These are phyloP conservation scores for Albugo candida DNA, from an alignment of 352 stramenopile genomes.

Conservation along the genomic window DNA sequence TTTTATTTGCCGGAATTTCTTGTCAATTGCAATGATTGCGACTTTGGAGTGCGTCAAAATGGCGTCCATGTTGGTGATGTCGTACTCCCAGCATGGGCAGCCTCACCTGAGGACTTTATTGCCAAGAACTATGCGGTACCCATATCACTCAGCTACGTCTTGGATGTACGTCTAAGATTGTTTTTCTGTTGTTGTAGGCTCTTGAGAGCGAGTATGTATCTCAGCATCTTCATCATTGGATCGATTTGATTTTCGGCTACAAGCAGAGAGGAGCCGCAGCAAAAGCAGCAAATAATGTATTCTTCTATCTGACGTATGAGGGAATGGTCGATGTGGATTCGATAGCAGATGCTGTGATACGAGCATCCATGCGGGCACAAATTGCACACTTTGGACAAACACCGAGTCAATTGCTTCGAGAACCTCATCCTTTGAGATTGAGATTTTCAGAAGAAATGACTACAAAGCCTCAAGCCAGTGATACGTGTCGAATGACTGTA, in stretches of 20 bases:
- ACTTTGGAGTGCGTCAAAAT: slow-evolving; percentile 67
- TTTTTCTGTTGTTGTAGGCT: slow-evolving; percentile 21
- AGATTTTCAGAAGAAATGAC: too few species aligned
- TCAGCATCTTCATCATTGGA: slow-evolving; percentile 73
- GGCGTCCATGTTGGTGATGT: slow-evolving; percentile 83
- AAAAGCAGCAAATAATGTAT: slow-evolving; percentile 91
- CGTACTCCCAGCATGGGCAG: slow-evolving; percentile 80
- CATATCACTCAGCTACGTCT: not conserved
- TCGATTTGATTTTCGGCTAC: slow-evolving; percentile 67
- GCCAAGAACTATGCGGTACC: slow-evolving; percentile 61
- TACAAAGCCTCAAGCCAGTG: not conserved
- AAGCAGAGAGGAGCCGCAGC: slow-evolving; percentile 65
- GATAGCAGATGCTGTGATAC: slow-evolving; percentile 81
- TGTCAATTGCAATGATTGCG: slow-evolving; percentile 68
- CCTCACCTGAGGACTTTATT: slow-evolving; percentile 64
- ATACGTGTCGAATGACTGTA: not conserved
- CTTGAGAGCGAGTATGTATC: slow-evolving; percentile 78
- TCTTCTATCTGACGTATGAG: slow-evolving; percentile 98
- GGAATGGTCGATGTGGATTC: slow-evolving; percentile 95
- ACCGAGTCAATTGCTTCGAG: slow-evolving; percentile 89
- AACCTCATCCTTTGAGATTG: slow-evolving; percentile 27
- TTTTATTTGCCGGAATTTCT: slow-evolving; percentile 86
- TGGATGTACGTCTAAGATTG: not conserved
- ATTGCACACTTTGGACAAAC: slow-evolving; percentile 98
- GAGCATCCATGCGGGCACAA: slow-evolving; percentile 89